phyloP scores from a whole-genome alignment of 108 stramenopile genomes.

The Aurantiochytrium sp. region DNA sequence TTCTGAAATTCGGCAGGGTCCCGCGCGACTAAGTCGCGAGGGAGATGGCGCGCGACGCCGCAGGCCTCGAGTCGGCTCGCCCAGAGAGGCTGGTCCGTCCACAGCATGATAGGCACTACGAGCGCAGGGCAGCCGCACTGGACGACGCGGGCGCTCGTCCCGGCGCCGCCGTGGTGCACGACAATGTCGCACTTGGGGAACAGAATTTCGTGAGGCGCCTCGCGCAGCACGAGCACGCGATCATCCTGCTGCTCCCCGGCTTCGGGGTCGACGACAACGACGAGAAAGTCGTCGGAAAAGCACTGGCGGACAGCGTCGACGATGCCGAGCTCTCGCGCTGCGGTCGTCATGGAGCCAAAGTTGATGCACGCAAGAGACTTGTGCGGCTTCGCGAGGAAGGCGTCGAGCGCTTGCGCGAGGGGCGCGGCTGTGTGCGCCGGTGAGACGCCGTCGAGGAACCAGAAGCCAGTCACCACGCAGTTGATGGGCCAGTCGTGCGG shows the following conservation, averaged over 20 bases:
- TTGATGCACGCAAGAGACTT: neutral
- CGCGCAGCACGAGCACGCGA: neutral
- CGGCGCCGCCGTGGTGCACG: conserved; percentile 82
- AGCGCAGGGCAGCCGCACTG: conserved; percentile 64
- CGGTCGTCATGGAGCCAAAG: conserved; percentile 12
- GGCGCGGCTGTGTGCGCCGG: too few relatives aligned
- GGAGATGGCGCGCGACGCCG: neutral
- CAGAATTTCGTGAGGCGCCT: conserved; percentile 67
- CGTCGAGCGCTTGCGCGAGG: neutral
- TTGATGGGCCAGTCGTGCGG: neutral
- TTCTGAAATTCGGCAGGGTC: neutral
- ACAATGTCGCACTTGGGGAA: conserved; percentile 66
- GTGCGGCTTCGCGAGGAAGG: neutral
- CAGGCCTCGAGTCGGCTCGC: neutral
- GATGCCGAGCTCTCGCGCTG: neutral
- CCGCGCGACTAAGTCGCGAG: neutral
- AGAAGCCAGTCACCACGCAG: neutral
- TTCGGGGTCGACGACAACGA: neutral
- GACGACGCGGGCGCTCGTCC: conserved; percentile 71
- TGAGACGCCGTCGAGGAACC: neutral
- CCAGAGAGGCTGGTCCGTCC: conserved; percentile 37
- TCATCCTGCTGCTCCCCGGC: neutral
- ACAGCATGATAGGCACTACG: conserved; percentile 64
- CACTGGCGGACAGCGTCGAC: neutral
- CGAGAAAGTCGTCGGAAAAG: neutral